phyloP scores from a whole-genome alignment of 129 eudicot genomes.

The Ambrosia artemisiifolia region DNA sequence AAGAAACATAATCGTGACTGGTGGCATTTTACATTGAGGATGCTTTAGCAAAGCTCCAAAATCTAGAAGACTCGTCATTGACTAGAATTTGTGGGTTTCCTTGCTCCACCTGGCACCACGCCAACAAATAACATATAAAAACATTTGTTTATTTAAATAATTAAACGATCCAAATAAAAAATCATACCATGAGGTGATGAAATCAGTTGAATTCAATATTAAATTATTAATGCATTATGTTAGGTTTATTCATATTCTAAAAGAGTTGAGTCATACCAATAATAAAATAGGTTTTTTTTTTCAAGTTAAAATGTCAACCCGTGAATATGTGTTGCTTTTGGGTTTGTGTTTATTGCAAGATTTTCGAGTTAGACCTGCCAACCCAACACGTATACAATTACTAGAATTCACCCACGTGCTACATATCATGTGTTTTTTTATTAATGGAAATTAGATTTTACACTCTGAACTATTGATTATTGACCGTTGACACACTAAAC shows the following conservation, averaged over 20 bases:
- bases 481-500: too few relatives aligned
- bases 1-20: neutral
- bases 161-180: too few relatives aligned
- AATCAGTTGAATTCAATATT: neutral
- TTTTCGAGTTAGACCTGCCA: too few relatives aligned
- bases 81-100: conserved; percentile 76
- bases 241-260: neutral
- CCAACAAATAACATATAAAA: neutral
- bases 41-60: conserved; percentile 79
- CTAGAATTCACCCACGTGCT: too few relatives aligned
- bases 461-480: too few relatives aligned
- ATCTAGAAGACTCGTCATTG: conserved; percentile 48
- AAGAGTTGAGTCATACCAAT: too few relatives aligned
- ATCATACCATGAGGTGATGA: neutral
- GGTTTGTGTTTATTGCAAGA: neutral
- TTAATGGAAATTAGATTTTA: too few relatives aligned
- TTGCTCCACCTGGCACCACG: conserved; percentile 68
- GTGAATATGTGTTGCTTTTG: neutral
- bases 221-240: neutral
- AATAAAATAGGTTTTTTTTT: neutral
- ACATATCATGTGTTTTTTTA: too few relatives aligned
- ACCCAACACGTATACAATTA: too few relatives aligned
- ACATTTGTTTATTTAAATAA: neutral
- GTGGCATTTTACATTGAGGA: conserved; percentile 48
- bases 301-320: neutral